These are phyloP conservation scores for Pythium periplocum DNA, from an alignment of 352 stramenopile genomes.

Conservation along the genomic window DNA sequence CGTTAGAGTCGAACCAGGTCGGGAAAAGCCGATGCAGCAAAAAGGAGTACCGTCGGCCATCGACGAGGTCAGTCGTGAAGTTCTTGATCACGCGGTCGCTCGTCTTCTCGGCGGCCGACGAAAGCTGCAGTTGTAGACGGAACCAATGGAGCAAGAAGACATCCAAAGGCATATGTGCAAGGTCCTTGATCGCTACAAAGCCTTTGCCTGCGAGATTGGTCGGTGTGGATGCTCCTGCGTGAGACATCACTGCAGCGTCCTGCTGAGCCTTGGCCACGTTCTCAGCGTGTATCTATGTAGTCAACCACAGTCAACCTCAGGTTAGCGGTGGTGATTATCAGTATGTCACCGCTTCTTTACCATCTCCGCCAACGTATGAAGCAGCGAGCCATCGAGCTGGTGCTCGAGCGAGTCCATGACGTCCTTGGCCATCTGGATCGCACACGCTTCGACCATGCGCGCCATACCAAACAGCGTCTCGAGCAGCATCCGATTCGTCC, in stretches of 20 bases:
- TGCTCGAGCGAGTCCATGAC: constrained; percentile 77
- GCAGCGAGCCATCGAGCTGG: constrained; percentile 52
- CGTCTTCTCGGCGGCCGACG: constrained; percentile 51
- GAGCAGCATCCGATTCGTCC: constrained; percentile 69
- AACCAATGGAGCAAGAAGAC: constrained; percentile 72
- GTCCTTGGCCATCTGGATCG: constrained; percentile 82
- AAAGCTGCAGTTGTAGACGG: constrained; percentile 65
- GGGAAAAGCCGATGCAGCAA: constrained; percentile 71
- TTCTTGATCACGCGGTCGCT: constrained; percentile 73
- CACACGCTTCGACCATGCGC: constrained; percentile 75
- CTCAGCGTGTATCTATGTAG: constrained; percentile 27
- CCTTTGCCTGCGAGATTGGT: constrained; percentile 4
- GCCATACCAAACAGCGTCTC: constrained; percentile 83
- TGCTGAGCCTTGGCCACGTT: constrained; percentile 49
- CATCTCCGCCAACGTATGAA: constrained; percentile 37
- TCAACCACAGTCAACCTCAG: not conserved
- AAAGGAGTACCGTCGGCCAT: constrained; percentile 63
- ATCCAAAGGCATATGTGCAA: constrained; percentile 71
- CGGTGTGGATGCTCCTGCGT: constrained; percentile 1
- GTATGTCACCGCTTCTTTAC: constrained; percentile 13
- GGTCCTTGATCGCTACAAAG: constrained; percentile 46
- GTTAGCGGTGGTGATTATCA: not conserved
- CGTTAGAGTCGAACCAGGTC: constrained; percentile 58
- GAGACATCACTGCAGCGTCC: constrained; percentile 9
- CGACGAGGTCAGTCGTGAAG: constrained; percentile 64